These are phyloP conservation scores for Asterella californica DNA, from an alignment of 225 moss, liverwort and hornwort genomes.

Conservation along the genomic window DNA sequence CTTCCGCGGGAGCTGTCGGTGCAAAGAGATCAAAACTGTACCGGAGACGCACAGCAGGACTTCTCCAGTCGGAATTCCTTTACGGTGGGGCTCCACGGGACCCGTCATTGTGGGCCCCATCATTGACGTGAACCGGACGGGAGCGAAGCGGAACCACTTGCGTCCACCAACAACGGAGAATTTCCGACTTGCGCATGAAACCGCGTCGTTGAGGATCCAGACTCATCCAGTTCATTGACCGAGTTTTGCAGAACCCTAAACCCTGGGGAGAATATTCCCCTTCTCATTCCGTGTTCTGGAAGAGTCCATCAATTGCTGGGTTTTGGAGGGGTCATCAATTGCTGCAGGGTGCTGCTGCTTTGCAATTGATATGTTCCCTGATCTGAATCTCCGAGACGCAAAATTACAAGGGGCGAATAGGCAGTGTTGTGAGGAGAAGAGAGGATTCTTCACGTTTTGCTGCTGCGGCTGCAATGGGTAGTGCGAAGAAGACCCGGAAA, in stretches of 20 bases:
- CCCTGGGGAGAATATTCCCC: not conserved
- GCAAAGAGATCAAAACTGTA: not conserved
- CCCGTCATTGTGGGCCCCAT: not conserved
- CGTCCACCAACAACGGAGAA: not conserved
- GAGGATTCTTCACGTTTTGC: not conserved
- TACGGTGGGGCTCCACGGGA: not conserved
- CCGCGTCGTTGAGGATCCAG: no score
- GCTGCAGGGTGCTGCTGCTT: no score
- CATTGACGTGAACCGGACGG: not conserved
- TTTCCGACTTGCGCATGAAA: not conserved
- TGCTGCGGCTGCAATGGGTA: slow-evolving; percentile 44
- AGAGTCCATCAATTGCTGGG: no score
- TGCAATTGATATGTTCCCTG: not conserved
- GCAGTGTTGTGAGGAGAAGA: not conserved
- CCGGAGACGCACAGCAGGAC: not conserved
- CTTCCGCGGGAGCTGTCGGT: not conserved
- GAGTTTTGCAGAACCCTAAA: not conserved
- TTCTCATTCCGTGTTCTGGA: no score
- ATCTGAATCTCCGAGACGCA: not conserved
- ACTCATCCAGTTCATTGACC: not conserved
- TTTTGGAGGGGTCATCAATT: no score
- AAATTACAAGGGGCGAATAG: not conserved
- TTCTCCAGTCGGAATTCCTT: not conserved
- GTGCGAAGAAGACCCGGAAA: slow-evolving; percentile 63
- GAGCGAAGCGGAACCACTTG: not conserved